Conservation (phyloP, 2,329 filamentous ascomycete genomes). For the Nothophaeocryptopus gaeumannii region DNA sequence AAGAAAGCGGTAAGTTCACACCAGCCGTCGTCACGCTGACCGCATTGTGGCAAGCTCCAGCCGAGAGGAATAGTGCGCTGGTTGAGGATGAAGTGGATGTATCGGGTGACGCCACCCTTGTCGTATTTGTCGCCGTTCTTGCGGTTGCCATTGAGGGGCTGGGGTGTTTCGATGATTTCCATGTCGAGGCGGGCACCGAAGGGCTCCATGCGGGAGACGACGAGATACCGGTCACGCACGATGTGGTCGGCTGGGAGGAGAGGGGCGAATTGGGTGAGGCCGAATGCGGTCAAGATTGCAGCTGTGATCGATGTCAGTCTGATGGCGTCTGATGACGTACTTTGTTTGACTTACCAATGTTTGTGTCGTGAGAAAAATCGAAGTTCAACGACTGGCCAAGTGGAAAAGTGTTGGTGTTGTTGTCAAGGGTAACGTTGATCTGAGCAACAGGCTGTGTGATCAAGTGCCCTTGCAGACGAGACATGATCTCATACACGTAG, state of each 20-base stretch:
- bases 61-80: constrained; percentile 66
- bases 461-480: constrained; percentile 63
- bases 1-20: constrained; percentile 70
- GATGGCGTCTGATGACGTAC: constrained; percentile 40
- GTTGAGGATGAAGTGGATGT: constrained; percentile 72
- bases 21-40: constrained; percentile 68
- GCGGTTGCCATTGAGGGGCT: constrained; percentile 58
- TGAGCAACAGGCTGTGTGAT: constrained; percentile 44
- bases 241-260: constrained; percentile 57
- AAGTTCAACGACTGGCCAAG: constrained; percentile 71
- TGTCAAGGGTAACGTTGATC: constrained; percentile 67
- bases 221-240: constrained; percentile 57
- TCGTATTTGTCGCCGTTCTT: constrained; percentile 48
- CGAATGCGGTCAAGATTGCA: constrained; percentile 68
- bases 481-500: constrained; percentile 70
- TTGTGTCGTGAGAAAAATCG: constrained; percentile 74
- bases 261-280: constrained; percentile 65
- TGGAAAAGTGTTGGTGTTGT: constrained; percentile 66
- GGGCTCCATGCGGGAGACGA: constrained; percentile 65
- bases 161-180: constrained; percentile 67
- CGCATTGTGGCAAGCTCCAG: constrained; percentile 63
- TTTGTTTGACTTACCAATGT: constrained; percentile 21
- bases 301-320: constrained; percentile 2
- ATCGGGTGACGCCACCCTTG: constrained; percentile 54
- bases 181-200: constrained; percentile 73